A percentile compares a stretch with the other conserved stretches of the same genome.
These are phyloP conservation scores for Diaporthe ampelina DNA, from an alignment of 2,329 filamentous ascomycete genomes.

Conservation along the genomic window DNA sequence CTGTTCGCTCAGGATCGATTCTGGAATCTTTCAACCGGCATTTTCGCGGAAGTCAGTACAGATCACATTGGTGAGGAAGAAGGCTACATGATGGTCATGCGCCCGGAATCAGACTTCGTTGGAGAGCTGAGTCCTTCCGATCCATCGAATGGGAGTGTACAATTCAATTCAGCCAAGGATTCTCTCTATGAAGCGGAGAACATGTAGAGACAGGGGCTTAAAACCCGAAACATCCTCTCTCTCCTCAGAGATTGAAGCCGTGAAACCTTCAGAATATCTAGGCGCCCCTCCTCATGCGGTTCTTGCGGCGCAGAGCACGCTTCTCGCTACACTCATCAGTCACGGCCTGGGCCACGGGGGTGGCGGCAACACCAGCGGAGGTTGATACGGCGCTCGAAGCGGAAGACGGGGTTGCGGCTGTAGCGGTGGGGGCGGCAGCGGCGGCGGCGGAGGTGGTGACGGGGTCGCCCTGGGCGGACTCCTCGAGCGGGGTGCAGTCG, in stretches of 20 bases:
- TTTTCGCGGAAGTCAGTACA: neutral
- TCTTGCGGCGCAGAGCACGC: neutral
- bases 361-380: neutral
- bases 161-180: neutral
- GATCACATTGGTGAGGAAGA: neutral
- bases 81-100: neutral
- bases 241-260: neutral
- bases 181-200: too few species aligned
- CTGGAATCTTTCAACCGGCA: neutral
- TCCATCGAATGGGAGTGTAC: neutral
- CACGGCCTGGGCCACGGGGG: neutral
- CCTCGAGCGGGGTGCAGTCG: constrained; percentile 9
- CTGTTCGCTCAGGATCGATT: neutral
- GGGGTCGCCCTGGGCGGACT: neutral
- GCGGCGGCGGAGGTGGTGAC: neutral
- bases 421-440: neutral
- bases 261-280: neutral
- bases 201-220: too few species aligned
- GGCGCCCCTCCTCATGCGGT: neutral
- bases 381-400: neutral
- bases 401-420: neutral
- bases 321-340: neutral
- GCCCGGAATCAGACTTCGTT: neutral
- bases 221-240: neutral
- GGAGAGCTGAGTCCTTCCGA: neutral